Conservation (phyloP, 1,284 basidiomycete species). For the Cutaneotrichosporon cavernicola region DNA sequence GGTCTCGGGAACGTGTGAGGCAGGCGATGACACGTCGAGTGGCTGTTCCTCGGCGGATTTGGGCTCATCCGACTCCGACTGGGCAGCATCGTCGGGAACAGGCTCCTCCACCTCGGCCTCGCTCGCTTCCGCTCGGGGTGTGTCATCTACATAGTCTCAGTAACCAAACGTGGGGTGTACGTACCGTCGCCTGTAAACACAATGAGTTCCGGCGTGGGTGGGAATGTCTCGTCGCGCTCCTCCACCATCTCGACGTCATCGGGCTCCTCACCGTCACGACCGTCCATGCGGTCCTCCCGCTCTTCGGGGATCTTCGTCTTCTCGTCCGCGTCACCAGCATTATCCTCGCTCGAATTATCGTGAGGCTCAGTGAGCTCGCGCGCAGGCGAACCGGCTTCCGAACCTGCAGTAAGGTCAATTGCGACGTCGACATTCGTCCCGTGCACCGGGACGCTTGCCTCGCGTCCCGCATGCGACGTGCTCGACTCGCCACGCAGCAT, state of each 20-base stretch:
- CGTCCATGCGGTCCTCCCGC: not conserved
- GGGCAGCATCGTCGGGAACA: not conserved
- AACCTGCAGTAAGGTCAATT: not conserved
- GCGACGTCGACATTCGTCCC: not conserved
- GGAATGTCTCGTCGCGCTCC: not conserved
- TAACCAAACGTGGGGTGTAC: constrained; percentile 4
- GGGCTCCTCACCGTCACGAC: not conserved
- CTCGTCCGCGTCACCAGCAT: not conserved
- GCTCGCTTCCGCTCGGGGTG: not conserved
- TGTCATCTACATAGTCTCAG: not conserved
- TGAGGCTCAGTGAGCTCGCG: not conserved
- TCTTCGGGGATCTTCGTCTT: not conserved
- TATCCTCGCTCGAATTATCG: not conserved
- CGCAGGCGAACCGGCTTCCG: not conserved
- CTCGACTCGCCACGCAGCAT: not conserved
- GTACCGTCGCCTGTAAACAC: not conserved
- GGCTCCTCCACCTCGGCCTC: not conserved
- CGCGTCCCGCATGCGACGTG: not conserved
- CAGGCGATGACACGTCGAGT: not conserved
- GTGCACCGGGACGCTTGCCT: not conserved
- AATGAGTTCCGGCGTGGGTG: not conserved
- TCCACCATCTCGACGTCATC: not conserved
- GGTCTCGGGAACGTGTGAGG: not conserved
- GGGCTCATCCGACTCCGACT: not conserved
- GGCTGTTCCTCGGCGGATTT: not conserved